Evolutionary conservation across 495 filamentous ascomycete genomes (phyloP), one percentile per base, ranked within the genome.

Genomic region (Hypoxylon intermedium): DNA sequence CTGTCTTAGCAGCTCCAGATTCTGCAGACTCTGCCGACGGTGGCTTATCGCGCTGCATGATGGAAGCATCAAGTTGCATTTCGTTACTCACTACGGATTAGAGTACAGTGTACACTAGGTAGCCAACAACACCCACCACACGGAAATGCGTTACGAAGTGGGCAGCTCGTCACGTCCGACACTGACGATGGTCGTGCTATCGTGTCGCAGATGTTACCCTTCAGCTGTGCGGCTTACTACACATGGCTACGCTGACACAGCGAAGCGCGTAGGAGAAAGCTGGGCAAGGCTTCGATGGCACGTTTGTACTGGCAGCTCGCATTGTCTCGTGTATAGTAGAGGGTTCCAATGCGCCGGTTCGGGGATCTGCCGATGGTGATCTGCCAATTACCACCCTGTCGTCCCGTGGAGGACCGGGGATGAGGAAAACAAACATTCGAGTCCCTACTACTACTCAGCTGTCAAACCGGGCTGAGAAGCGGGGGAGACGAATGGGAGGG

Each of bases 341-440:
- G 12, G 9, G 19, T 44, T 46, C 33, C 16, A 52, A 31, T 6
- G 20, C 13, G 36, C 57, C 48, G 47, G 44, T 53, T 50, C 40
- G 61, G 55, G 54, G 61, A 51, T 37, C 49, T 48, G 61, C 54
- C 49, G 54, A 64, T 30, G 11, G 2, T n/a, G n/a, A n/a, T n/a
- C n/a, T n/a, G n/a, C n/a, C n/a, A n/a, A n/a, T n/a, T n/a, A n/a
- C n/a, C n/a, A n/a, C n/a, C n/a, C n/a, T n/a, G n/a, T n/a, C n/a
- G n/a, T n/a, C n/a, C 45, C 44, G 54, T 54, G 16, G 24, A 64
- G 38, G 9, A 3, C 42, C 45, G 55, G 61, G 24, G 26, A 45
- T 33, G 46, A 16, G 44, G 26, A 45, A 18, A 51, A 9, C 30
- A 53, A 65, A 54, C 61, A 65, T 65, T 65, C 55, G 61, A 65